A percentile compares a stretch with the other conserved stretches of the same genome.
Evolutionary conservation across 768 basidiomycete species (phyloP).

Genomic region (Lactifluus volemus): DNA sequence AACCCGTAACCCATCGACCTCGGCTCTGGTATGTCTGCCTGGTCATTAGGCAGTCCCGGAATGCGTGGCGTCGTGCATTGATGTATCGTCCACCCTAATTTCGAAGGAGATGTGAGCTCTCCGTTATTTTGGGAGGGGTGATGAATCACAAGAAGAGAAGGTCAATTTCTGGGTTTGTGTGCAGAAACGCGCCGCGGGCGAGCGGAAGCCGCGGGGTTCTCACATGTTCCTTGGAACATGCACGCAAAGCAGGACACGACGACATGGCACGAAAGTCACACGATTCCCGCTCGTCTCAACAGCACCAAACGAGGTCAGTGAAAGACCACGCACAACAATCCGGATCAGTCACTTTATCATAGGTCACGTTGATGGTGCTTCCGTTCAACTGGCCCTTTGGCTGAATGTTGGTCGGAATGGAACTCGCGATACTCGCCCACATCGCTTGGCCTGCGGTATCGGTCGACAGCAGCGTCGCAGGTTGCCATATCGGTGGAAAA

Average conservation of each 20-base stretch:
- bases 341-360: conserved; percentile 14
- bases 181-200: neutral
- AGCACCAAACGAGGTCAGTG: neutral
- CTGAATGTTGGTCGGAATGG: conserved; percentile 38
- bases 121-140: neutral
- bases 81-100: conserved; percentile 33
- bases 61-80: conserved; percentile 43
- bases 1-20: conserved; percentile 50
- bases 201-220: neutral
- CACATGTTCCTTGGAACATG: neutral
- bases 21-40: conserved; percentile 46
- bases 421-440: conserved; percentile 35
- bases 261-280: neutral
- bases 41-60: conserved; percentile 35
- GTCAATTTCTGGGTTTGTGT: neutral
- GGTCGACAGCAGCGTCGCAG: conserved; percentile 10
- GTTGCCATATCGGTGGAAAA: conserved; percentile 11
- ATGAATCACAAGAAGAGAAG: neutral
- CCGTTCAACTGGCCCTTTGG: conserved; percentile 26
- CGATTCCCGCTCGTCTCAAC: neutral
- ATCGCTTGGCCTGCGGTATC: conserved; percentile 24
- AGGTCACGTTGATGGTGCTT: neutral
- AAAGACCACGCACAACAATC: conserved; percentile 15
- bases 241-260: neutral
- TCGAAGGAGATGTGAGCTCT: neutral